phyloP scores from a whole-genome alignment of 164 flowering plant species.

The Paratinospora sagittata region DNA sequence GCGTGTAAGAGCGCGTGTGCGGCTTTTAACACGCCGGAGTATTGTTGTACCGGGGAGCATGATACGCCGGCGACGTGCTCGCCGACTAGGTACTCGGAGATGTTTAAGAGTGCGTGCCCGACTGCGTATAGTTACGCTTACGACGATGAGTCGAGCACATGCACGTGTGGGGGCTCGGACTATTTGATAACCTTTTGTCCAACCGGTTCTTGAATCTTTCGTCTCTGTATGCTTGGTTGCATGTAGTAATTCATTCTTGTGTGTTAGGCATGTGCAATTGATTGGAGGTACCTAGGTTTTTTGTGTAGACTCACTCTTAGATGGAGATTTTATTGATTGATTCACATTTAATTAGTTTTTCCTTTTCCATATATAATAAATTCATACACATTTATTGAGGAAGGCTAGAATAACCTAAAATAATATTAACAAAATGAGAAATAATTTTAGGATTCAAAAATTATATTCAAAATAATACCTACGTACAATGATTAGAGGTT shows the following conservation, averaged over 20 bases:
- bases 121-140: slow-evolving; percentile 89
- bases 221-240: neutral
- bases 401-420: no score
- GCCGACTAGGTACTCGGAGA: slow-evolving; percentile 61
- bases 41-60: slow-evolving; percentile 78
- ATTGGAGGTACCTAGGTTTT: no score
- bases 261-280: no score
- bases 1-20: slow-evolving; percentile 94
- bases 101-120: slow-evolving; percentile 89
- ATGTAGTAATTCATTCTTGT: neutral
- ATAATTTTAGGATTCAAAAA: no score
- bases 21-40: slow-evolving; percentile 67
- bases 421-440: no score
- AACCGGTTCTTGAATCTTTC: slow-evolving; percentile 1
- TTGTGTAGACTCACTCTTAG: no score
- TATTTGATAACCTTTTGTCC: slow-evolving; percentile 87
- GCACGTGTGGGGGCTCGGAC: slow-evolving; percentile 74
- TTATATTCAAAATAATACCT: no score
- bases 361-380: no score
- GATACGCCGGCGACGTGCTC: slow-evolving; percentile 63
- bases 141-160: slow-evolving; percentile 81
- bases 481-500: no score
- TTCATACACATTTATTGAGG: no score
- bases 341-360: no score
- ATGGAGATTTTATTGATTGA: no score